Conservation (phyloP, 257 asterid genomes). For the Petrea volubilis region DNA sequence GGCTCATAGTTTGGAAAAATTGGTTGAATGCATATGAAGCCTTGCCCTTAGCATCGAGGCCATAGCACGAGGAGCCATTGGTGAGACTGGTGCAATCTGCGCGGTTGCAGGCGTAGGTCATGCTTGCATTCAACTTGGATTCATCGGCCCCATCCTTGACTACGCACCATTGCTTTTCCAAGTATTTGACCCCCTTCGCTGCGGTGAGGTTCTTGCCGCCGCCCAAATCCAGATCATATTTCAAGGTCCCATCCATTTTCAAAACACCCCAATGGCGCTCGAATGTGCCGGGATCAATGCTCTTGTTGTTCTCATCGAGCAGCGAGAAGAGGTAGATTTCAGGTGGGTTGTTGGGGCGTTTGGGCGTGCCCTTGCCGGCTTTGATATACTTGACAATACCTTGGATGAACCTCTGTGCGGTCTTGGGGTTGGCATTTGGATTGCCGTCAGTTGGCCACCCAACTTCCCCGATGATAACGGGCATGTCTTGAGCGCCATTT, state of each 20-base stretch:
- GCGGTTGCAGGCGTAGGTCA: conserved; percentile 25
- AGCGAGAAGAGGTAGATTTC: conserved; percentile 36
- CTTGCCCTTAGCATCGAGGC: neutral
- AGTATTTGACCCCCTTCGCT: conserved; percentile 27
- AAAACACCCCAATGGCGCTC: conserved; percentile 45
- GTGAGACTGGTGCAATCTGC: conserved; percentile 35
- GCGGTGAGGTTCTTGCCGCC: conserved; percentile 15
- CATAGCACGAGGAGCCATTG: conserved; percentile 31
- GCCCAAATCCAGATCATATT: conserved; percentile 22
- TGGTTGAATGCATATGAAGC: conserved; percentile 36
- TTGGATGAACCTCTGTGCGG: conserved; percentile 32
- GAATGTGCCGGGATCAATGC: conserved; percentile 36
- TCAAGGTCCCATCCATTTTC: conserved; percentile 32
- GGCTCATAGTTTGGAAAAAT: conserved; percentile 28
- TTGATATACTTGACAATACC: conserved; percentile 28
- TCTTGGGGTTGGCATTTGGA: conserved; percentile 5
- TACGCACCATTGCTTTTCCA: conserved; percentile 31
- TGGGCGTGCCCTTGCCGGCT: conserved; percentile 33
- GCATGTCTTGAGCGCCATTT: conserved; percentile 21
- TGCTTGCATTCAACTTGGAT: neutral
- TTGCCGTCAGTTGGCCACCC: conserved; percentile 56
- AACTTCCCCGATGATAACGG: conserved; percentile 41
- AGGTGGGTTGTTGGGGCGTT: conserved; percentile 20
- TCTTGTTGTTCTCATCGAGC: conserved; percentile 42
- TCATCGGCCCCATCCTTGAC: conserved; percentile 22